These are phyloP conservation scores for Stephanodiscus triporus DNA, from an alignment of 108 stramenopile genomes.

Conservation along the genomic window DNA sequence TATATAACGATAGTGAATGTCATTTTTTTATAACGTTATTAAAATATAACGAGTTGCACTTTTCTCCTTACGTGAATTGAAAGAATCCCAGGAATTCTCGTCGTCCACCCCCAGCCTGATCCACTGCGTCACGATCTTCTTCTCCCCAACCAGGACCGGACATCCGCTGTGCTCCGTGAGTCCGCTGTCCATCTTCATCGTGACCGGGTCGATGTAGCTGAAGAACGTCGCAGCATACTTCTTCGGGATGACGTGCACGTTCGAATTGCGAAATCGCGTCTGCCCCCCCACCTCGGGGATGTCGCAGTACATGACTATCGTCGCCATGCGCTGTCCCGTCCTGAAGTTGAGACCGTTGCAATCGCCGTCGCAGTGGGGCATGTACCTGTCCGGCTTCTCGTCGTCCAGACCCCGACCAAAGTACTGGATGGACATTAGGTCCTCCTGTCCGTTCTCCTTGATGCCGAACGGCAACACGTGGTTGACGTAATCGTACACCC, in stretches of 20 bases:
- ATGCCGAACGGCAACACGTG: slow-evolving; percentile 73
- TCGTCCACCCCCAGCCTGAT: slow-evolving; percentile 88
- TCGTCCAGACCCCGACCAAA: slow-evolving; percentile 77
- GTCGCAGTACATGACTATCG: slow-evolving; percentile 94
- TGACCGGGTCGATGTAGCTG: slow-evolving; percentile 80
- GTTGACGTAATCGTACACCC: slow-evolving; percentile 86
- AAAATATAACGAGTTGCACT: too few relatives aligned
- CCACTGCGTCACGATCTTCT: slow-evolving; percentile 98
- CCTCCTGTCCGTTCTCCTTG: slow-evolving; percentile 80
- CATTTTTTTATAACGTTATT: too few relatives aligned
- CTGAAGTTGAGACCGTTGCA: slow-evolving; percentile 73
- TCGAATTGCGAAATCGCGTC: slow-evolving; percentile 90
- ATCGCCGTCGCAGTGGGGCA: slow-evolving; percentile 92
- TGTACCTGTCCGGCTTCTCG: slow-evolving; percentile 86
- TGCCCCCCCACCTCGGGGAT: slow-evolving; percentile 82
- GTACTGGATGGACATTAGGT: slow-evolving; percentile 87
- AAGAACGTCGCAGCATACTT: slow-evolving; percentile 86
- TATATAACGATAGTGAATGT: too few relatives aligned
- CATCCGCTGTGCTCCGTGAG: slow-evolving; percentile 92
- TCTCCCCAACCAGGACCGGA: slow-evolving; percentile 91
- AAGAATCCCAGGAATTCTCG: slow-evolving; percentile 85
- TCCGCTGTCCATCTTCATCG: slow-evolving; percentile 72
- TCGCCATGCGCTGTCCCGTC: slow-evolving; percentile 87
- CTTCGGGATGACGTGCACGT: slow-evolving; percentile 80
- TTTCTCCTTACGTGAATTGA: slow-evolving; percentile 72